These are phyloP conservation scores for Solanum ahanhuiri DNA, from an alignment of 257 asterid species.

Conservation along the genomic window DNA sequence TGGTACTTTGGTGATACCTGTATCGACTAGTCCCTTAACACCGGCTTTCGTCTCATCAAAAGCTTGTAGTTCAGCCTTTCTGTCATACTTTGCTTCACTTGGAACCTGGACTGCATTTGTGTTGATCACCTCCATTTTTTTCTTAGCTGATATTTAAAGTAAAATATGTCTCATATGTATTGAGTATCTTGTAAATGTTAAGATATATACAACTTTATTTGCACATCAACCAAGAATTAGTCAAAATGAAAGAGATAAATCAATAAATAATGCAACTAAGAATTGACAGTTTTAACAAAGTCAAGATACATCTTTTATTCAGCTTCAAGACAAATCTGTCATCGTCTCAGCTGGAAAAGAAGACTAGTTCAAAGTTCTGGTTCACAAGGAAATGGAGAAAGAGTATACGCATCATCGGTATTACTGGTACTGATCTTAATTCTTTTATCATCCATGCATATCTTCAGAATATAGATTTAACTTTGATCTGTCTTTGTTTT, in stretches of 20 bases:
- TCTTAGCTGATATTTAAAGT: background rate
- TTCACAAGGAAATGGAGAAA: background rate
- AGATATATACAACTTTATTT: background rate
- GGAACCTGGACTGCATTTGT: background rate
- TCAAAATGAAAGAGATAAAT: background rate
- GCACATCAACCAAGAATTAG: background rate
- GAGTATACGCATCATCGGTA: background rate
- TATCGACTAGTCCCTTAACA: conserved; percentile 4
- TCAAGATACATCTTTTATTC: background rate
- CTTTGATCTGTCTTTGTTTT: background rate
- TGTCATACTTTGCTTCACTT: background rate
- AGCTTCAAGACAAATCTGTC: background rate
- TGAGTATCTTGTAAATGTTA: background rate
- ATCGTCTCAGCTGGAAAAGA: background rate
- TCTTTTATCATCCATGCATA: background rate
- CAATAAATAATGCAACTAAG: background rate
- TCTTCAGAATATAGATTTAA: background rate
- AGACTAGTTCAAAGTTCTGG: background rate
- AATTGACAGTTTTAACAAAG: background rate
- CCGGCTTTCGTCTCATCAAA: conserved; percentile 5
- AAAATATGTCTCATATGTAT: background rate
- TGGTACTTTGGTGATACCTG: no score
- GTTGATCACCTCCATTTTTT: background rate
- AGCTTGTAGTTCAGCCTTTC: background rate
- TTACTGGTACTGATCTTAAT: background rate